phyloP scores from a whole-genome alignment of 1,284 basidiomycete genomes.

The Coniferiporia sulphurascens region DNA sequence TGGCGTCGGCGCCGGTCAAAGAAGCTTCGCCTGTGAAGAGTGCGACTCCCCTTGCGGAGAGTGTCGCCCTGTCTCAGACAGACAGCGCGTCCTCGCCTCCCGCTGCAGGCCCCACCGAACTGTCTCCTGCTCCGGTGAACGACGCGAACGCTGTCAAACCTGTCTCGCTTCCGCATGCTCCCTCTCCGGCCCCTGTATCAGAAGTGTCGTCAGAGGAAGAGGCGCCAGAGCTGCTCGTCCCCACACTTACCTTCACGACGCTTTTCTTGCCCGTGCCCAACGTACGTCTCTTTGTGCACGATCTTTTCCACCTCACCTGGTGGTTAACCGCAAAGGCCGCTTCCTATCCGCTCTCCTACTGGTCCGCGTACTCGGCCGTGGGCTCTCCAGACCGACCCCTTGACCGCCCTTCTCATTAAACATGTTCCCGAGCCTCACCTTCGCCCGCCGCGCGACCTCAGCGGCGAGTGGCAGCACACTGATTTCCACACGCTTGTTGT shows the following conservation, averaged over 20 bases:
- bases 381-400: conserved; percentile 65
- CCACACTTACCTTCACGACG: conserved; percentile 55
- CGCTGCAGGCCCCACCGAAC: neutral
- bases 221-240: conserved; percentile 49
- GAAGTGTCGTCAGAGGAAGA: conserved; percentile 33
- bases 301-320: conserved; percentile 44
- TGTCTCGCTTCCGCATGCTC: conserved; percentile 26
- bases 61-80: neutral
- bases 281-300: conserved; percentile 48
- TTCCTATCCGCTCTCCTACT: conserved; percentile 13
- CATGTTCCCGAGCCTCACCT: conserved; percentile 70
- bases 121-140: conserved; percentile 31
- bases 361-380: conserved; percentile 15
- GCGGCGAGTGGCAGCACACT: conserved; percentile 63
- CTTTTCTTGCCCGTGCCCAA: conserved; percentile 82
- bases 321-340: conserved; percentile 43
- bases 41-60: conserved; percentile 3
- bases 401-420: conserved; percentile 73
- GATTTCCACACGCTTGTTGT: conserved; percentile 77
- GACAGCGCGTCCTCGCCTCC: neutral
- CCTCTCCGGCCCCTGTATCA: conserved; percentile 1
- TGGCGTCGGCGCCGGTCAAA: neutral
- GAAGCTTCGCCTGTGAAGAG: neutral
- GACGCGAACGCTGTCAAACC: conserved; percentile 21
- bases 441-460: conserved; percentile 64